Evolutionary conservation across 257 asterid genomes (phyloP), one percentile per base, ranked within the genome.

Genomic region (Coffea canephora): DNA sequence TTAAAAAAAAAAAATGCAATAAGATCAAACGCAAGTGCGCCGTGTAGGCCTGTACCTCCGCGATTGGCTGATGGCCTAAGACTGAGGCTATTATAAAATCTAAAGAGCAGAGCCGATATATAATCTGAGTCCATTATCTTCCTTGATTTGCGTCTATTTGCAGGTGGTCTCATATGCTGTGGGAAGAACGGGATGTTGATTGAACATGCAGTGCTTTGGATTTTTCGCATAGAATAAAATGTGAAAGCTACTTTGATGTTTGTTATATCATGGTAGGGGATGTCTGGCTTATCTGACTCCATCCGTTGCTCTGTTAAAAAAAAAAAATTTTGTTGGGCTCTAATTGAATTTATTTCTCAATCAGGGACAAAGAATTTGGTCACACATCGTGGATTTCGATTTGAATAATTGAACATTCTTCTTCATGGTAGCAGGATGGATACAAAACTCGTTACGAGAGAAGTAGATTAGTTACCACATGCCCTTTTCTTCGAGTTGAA

Each of bases 81-180:
- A 31, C 62, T 81, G 85, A 85, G 87, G 72, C 85, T 83, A 70
- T 69, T 80, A 31, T 31, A 68, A 54, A 48, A 41, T 43, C 46
- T 31, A 67, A 67, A 15, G 71, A 78, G 34, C 71, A 25, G 48
- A 62, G 31, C 31, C 25, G 19, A 69, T 39, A 59, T 39, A 59
- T 48, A 36, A 31, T 67, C 71, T 12, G 21, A 62, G 62, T 76
- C 77, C 70, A 83, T 57, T 57, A 66, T 69, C 83, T 49, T 13
- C 85, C 85, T 81, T 86, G 85, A 86, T 82, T 84, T 82, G 76
- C 85, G 89, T 84, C 57, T 27, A 59, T 9, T 9, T 59, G 55
- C 65, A 25, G 48, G 48, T 54, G 67, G 45, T 9, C 25, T 62
- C 69, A 59, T 34, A 45, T 62, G 77, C 66, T 14, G 4, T 11